A percentile compares a stretch with the other conserved stretches of the same genome.
These are phyloP conservation scores for Phytophthora tentaculata DNA, from an alignment of 352 stramenopile species.

Conservation along the genomic window DNA sequence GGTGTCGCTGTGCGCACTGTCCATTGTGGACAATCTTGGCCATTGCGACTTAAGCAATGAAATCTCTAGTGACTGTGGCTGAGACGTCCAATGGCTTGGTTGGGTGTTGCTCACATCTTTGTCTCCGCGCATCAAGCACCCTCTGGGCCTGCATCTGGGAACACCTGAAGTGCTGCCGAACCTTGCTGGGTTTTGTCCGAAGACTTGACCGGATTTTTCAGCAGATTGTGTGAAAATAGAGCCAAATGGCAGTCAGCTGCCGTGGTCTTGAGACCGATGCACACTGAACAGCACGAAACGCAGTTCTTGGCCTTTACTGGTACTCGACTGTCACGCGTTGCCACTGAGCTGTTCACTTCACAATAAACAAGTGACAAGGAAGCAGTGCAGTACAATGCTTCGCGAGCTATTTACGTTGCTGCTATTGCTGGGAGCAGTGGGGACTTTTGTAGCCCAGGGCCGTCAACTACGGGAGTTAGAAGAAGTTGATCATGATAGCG, in stretches of 20 bases:
- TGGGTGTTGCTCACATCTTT: constrained; percentile 22
- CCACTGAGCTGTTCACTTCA: constrained; percentile 11
- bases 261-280: constrained; percentile 5
- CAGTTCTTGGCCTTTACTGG: constrained; percentile 24
- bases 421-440: constrained; percentile 6
- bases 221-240: constrained; percentile 15
- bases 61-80: neutral
- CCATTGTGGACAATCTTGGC: neutral
- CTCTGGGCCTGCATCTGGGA: constrained; percentile 19
- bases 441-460: constrained; percentile 5
- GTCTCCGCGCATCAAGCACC: constrained; percentile 3
- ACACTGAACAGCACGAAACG: constrained; percentile 11
- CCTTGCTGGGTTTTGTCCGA: neutral
- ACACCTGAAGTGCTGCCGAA: constrained; percentile 4
- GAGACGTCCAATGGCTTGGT: neutral
- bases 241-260: constrained; percentile 15
- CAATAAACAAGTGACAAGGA: constrained; percentile 14
- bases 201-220: constrained; percentile 33
- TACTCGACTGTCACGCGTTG: constrained; percentile 3
- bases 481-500: constrained; percentile 3
- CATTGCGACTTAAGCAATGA: too few relatives aligned
- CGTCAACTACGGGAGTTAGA: constrained; percentile 14
- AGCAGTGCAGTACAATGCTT: constrained; percentile 30
- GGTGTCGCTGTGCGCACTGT: too few relatives aligned
- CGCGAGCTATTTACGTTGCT: constrained; percentile 1